Percentiles rank a stretch among this genome's conserved stretches.
phyloP scores from a whole-genome alignment of 495 filamentous ascomycete species.

The Penicillium alfredii region DNA sequence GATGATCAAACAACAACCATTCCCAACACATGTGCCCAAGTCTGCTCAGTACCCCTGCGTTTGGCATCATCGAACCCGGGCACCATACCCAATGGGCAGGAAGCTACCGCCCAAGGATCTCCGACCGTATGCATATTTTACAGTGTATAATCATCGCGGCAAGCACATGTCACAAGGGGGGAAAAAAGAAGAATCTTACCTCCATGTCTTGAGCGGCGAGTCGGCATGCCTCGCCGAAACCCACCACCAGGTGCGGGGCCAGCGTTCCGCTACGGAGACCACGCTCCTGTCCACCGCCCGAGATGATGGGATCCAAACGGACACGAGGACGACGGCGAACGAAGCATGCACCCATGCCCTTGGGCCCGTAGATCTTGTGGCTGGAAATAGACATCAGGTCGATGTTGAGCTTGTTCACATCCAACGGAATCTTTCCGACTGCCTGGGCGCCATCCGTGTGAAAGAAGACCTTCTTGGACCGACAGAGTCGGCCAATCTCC shows the following conservation, averaged over 20 bases:
- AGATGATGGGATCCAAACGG: slow-evolving; percentile 92
- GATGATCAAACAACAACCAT: slow-evolving; percentile 1
- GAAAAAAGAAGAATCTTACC: slow-evolving; percentile 52
- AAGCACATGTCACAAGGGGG: no score
- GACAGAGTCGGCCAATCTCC: slow-evolving; percentile 88
- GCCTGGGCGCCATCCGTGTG: slow-evolving; percentile 97
- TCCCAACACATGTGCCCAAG: background rate
- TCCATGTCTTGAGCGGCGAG: slow-evolving; percentile 82
- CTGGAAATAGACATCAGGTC: slow-evolving; percentile 99
- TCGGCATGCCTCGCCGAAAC: slow-evolving; percentile 92
- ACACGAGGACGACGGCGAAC: slow-evolving; percentile 88
- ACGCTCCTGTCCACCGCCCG: slow-evolving; percentile 91
- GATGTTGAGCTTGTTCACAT: slow-evolving; percentile 95
- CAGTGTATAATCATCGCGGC: slow-evolving; percentile 47
- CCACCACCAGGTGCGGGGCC: slow-evolving; percentile 81
- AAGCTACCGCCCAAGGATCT: slow-evolving; percentile 39
- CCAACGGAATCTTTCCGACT: slow-evolving; percentile 92
- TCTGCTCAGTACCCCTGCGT: slow-evolving; percentile 52
- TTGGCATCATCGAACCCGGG: slow-evolving; percentile 39
- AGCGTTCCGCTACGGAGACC: slow-evolving; percentile 90
- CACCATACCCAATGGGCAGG: slow-evolving; percentile 30
- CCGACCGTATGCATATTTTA: slow-evolving; percentile 52
- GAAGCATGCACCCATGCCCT: slow-evolving; percentile 94
- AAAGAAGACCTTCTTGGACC: slow-evolving; percentile 92
- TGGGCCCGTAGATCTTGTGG: slow-evolving; percentile 98